Conservation (phyloP, 768 basidiomycete species). For the Scleroderma citrinum region DNA sequence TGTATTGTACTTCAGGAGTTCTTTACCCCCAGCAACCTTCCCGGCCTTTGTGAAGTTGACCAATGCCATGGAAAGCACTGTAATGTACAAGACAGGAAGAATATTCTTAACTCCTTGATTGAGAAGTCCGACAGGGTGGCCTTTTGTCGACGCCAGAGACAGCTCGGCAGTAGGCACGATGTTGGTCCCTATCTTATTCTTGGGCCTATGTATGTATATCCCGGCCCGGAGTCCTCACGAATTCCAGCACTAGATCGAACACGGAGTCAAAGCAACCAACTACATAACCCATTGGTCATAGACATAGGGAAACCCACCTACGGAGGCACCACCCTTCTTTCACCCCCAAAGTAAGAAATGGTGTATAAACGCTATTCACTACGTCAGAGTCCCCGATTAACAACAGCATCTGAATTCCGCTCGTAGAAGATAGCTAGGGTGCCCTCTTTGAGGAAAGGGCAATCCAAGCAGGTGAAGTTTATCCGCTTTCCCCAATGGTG, state of each 20-base stretch:
- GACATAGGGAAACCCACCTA: constrained; percentile 68
- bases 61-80: constrained; percentile 55
- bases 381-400: constrained; percentile 60
- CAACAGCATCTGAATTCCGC: constrained; percentile 55
- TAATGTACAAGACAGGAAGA: constrained; percentile 70
- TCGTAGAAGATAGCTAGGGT: constrained; percentile 64
- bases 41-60: constrained; percentile 52
- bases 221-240: constrained; percentile 54
- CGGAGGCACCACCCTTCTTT: neutral
- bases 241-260: constrained; percentile 47
- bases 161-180: constrained; percentile 73
- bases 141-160: constrained; percentile 51
- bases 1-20: constrained; percentile 47
- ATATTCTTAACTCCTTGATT: constrained; percentile 63
- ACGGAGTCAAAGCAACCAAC: neutral
- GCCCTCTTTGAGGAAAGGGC: constrained; percentile 54
- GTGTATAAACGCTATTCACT: constrained; percentile 32
- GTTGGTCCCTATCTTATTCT: constrained; percentile 75
- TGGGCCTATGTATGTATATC: constrained; percentile 67
- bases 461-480: constrained; percentile 71
- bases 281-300: constrained; percentile 64
- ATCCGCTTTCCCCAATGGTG: constrained; percentile 67
- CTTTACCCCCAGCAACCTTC: constrained; percentile 43
- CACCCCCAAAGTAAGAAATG: too few species aligned
- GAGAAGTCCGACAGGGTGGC: constrained; percentile 53